These are phyloP conservation scores for Rhodotorula graminis DNA, from an alignment of 768 basidiomycete genomes.

Conservation along the genomic window DNA sequence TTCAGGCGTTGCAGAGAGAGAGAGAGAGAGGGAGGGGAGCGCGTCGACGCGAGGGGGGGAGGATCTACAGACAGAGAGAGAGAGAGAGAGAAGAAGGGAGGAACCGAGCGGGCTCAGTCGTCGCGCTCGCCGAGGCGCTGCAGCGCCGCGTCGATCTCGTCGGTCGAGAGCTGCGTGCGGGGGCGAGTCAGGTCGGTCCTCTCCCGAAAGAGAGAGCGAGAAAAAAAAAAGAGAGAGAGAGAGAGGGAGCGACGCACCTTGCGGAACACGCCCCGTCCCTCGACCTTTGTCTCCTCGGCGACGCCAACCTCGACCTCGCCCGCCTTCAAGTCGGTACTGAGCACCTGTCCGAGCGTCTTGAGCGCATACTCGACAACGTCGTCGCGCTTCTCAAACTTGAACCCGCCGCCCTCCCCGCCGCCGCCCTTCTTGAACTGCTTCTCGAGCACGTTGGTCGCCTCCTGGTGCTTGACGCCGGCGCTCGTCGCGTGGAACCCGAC, in stretches of 20 bases:
- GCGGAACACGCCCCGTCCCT: constrained; percentile 60
- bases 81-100: neutral
- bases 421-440: constrained; percentile 98
- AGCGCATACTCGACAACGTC: constrained; percentile 69
- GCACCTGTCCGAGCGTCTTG: constrained; percentile 53
- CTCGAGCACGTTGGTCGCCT: constrained; percentile 96
- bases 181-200: no score
- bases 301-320: constrained; percentile 95
- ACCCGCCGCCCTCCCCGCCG: no score
- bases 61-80: neutral
- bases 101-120: neutral
- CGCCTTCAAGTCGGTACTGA: constrained; percentile 92
- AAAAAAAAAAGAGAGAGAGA: neutral
- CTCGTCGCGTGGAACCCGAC: constrained; percentile 97
- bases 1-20: neutral
- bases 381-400: constrained; percentile 66
- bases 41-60: neutral
- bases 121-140: constrained; percentile 1
- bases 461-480: constrained; percentile 94
- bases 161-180: constrained; percentile 2
- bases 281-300: constrained; percentile 58
- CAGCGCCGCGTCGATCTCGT: constrained; percentile 4
- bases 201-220: no score
- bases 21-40: no score
- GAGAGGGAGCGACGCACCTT: constrained; percentile 25